Conservation (phyloP, 257 asterid genomes). For the Primulina tabacum region DNA sequence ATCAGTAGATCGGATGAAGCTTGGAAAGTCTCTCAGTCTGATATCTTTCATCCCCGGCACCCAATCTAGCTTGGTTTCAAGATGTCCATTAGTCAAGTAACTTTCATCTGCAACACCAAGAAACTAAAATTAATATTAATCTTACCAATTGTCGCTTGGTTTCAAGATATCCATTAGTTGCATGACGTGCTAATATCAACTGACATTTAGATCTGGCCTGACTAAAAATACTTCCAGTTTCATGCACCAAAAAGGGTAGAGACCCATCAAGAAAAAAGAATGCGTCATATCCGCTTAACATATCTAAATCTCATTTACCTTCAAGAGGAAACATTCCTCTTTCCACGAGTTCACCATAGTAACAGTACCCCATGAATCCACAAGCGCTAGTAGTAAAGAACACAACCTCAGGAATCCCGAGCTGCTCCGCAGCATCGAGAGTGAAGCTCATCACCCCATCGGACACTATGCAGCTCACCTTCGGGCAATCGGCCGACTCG, state of each 20-base stretch:
- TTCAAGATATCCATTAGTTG: no score
- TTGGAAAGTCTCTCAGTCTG: conserved; percentile 59
- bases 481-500: conserved; percentile 39
- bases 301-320: conserved; percentile 27
- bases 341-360: conserved; percentile 39
- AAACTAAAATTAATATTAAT: not conserved
- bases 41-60: conserved; percentile 58
- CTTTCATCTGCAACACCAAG: conserved; percentile 37
- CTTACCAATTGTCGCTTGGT: no score
- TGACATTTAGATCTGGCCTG: no score
- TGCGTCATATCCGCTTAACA: not conserved
- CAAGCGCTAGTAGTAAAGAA: conserved; percentile 62
- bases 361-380: conserved; percentile 52
- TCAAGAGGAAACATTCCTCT: conserved; percentile 54
- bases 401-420: conserved; percentile 57
- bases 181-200: no score
- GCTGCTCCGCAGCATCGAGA: conserved; percentile 53
- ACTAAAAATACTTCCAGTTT: not conserved
- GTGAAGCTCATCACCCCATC: conserved; percentile 73
- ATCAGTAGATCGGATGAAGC: conserved; percentile 56
- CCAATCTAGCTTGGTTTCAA: conserved; percentile 50
- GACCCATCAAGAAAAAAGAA: no score
- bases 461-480: conserved; percentile 55
- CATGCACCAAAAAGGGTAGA: not conserved
- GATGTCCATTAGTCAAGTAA: conserved; percentile 47